Evolutionary conservation across 2,329 filamentous ascomycete genomes (phyloP), one percentile per base, ranked within the genome.

Genomic region (Aaosphaeria arxii): DNA sequence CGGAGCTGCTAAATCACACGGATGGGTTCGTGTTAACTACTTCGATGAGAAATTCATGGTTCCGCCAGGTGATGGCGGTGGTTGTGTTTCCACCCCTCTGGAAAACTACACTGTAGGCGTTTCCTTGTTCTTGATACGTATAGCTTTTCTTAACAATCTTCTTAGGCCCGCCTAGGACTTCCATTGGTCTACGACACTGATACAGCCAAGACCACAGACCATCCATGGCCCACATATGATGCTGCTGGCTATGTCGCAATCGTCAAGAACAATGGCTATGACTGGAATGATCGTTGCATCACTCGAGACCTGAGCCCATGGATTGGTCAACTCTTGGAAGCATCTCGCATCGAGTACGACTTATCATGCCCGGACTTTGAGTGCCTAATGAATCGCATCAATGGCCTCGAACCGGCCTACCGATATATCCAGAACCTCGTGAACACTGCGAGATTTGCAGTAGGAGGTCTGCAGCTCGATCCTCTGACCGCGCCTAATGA

Each of bases 271-370:
- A 17, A 39, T n/a, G n/a, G 13, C 9, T 13, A 39, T 30, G 28
- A 29, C 11, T 17, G 11, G 24, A 41, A 42, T 28, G 38, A 41
- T 42, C 36, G 44, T 9, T 46, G 44, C 38, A 7, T 46, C n/a
- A 46, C 38, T 42, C 44, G 44, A 9, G 44, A 46, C 36, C 39
- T 46, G 13, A 46, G 42, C 31, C 11, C 28, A 11, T 41, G 5
- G 6, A 32, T 17, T 17, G 36, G 24, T 9, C 7, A 38, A 29
- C 11, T 24, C n/a, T 39, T 46, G 32, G 13, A 17, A n/a, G 2
- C 11, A 29, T 9, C 11, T 13, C 39, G 28, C 39, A 29, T 41
- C 11, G 44, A 46, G 38, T 31, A 46, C 28, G 44, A 30, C 29
- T 30, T 46, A 9, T 17, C 38, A 9, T 46, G 44, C 38, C 5